These are phyloP conservation scores for Haplosporangium sp. DNA, from an alignment of 371 early-diverging fungal species.

Conservation along the genomic window DNA sequence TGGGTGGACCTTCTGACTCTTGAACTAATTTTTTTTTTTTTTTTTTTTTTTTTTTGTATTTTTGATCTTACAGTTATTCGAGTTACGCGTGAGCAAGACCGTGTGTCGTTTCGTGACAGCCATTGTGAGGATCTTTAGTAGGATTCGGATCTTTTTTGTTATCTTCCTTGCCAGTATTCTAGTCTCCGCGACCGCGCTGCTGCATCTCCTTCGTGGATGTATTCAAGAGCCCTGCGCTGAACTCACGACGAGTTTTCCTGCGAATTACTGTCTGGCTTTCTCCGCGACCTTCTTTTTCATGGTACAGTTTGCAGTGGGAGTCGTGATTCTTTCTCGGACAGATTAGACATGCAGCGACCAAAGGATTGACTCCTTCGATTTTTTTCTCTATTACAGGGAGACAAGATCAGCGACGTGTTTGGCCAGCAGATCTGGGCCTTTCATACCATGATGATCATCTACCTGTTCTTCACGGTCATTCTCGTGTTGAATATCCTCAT, in stretches of 20 bases:
- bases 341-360: background rate
- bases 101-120: slow-evolving; percentile 22
- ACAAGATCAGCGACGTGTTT: background rate
- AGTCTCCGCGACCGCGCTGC: slow-evolving; percentile 6
- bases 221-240: background rate
- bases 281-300: background rate
- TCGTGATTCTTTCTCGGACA: background rate
- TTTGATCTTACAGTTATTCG: slow-evolving; percentile 6
- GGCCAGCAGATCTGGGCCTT: background rate
- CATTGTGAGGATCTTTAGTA: background rate
- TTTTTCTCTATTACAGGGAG: background rate
- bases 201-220: slow-evolving; percentile 1
- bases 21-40: no score
- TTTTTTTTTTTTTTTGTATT: no score
- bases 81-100: slow-evolving; percentile 9
- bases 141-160: slow-evolving; percentile 25
- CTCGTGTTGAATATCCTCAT: slow-evolving; percentile 13
- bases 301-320: background rate
- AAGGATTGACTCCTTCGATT: background rate
- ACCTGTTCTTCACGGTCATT: slow-evolving; percentile 2
- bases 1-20: no score
- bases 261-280: background rate
- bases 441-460: slow-evolving; percentile 2
- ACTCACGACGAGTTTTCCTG: background rate
- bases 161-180: slow-evolving; percentile 13